Evolutionary conservation across 2,329 filamentous ascomycete species (phyloP), one percentile per base, ranked within the genome.

Genomic region (Diaporthe longicolla): DNA sequence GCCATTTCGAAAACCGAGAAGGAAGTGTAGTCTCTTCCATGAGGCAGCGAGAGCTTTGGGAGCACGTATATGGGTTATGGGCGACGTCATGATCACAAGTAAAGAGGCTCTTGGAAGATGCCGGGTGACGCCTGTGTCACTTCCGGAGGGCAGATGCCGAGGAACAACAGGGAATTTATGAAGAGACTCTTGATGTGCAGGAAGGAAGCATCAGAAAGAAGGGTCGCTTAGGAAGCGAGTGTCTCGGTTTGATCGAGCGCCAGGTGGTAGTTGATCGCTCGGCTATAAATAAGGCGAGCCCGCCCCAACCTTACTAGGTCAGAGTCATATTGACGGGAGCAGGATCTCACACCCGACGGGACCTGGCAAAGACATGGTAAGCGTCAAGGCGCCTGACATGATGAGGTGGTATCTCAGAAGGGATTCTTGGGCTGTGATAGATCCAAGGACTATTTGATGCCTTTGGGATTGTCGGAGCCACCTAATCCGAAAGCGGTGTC

Each of bases 1-100:
- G 48, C 83, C 84, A 77, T 88, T 88, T 3, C 82, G 79, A 82
- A 92, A 92, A 65, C 90, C 90, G 35, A 91, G 73, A 3, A 84
- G 81, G 57, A 82, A 81, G 78, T 87, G 88, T 24, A 88, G 61
- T 65, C 81, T 84, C 37, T 80, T 77, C 77, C 68, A 52, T 5
- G 35, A 45, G 19, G 24, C 7, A 24, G 48, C 4, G 5, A 71
- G 8, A 10, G 70, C 35, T 17, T 10, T 21, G 13, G n/a, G 32
- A 10, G 40, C 52, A 45, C 48, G 21, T 24, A 24, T n/a, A 48
- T 24, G 19, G 17, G 21, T 40, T 43, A 21, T 26, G 37, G 19
- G 8, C 35, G n/a, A 45, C 32, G 29, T 55, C 59, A 43, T 63
- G 54, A 9, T 71, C 57, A 43, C 29, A 40, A 59, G 19, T 29